A percentile compares a stretch with the other conserved stretches of the same genome.
Evolutionary conservation across 1,284 basidiomycete genomes (phyloP).

Genomic region (Cutaneotrichosporon mucoides): DNA sequence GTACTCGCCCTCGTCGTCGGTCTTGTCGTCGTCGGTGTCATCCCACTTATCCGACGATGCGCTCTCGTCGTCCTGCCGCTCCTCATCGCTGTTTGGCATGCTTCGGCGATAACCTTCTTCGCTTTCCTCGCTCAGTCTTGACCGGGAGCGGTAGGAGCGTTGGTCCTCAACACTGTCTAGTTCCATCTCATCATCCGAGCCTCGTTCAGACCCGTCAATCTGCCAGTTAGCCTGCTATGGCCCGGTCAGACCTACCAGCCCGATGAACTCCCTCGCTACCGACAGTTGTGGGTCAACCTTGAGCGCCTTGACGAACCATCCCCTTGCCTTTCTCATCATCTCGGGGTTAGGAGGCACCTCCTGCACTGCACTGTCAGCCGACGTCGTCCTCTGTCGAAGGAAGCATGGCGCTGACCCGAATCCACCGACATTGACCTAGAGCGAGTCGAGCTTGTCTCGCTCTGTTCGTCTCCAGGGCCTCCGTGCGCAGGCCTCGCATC

Average conservation of each 20-base stretch:
- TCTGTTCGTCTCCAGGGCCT: background rate
- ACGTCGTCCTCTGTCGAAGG: background rate
- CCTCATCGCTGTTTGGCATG: background rate
- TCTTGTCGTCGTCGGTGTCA: background rate
- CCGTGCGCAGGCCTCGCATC: background rate
- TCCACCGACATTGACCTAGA: conserved; percentile 1
- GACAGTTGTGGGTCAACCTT: conserved; percentile 26
- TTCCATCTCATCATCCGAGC: conserved; percentile 1
- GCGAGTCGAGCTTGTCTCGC: background rate
- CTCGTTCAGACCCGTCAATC: conserved; percentile 3
- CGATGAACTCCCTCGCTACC: conserved; percentile 33
- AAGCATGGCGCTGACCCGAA: background rate
- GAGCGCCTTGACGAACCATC: conserved; percentile 35
- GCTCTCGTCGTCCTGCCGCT: background rate
- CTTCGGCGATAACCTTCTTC: background rate
- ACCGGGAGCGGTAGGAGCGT: too few relatives aligned
- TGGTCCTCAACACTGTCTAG: background rate
- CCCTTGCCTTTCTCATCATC: conserved; percentile 28
- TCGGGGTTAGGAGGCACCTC: conserved; percentile 1
- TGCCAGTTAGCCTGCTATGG: background rate
- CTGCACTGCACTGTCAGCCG: conserved; percentile 1
- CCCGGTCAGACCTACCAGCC: conserved; percentile 17
- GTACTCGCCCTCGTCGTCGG: background rate
- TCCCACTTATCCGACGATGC: background rate
- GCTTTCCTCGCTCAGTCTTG: background rate